Evolutionary conservation across 495 filamentous ascomycete species (phyloP), one percentile per base, ranked within the genome.

Genomic region (Wilcoxina mikolae): DNA sequence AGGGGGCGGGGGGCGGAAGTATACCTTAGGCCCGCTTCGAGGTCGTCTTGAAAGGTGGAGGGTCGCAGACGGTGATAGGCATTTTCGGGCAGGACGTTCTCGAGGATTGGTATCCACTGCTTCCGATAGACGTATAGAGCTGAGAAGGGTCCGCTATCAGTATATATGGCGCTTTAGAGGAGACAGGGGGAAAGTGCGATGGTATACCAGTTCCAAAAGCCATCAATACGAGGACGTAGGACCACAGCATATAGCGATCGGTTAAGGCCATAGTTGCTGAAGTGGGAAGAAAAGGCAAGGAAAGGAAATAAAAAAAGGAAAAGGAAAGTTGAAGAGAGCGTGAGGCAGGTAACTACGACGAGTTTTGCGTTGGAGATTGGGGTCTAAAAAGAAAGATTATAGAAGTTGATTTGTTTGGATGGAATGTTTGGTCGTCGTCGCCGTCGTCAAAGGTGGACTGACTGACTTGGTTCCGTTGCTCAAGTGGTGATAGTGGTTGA

Each of bases 61-160:
- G 50, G 50, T n/a, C 33, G 17, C 11, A 95, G 76, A 26, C 76
- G 80, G 52, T 80, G 67, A 71, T 95, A 96, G 55, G 74, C 64
- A 70, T 65, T 64, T 61, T 59, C 42, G 22, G 59, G 58, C 55
- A 70, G 48, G 42, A 78, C 70, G 59, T 78, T 73, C 42, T 78
- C 76, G 10, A 82, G 61, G 23, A 79, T 64, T 38, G 74, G 79
- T 22, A 83, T 60, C 91, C 91, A 98, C 70, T 71, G 72, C 50
- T 73, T 68, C 51, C 91, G 87, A 42, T 82, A 89, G 52, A 93
- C 68, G 72, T 85, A 95, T 53, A 90, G 79, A 44, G 69, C 78
- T 81, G 70, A 69, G 59, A 65, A 68, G 49, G 28, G 22, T 9
- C 18, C 5, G 9, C 38, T 3, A 10, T 12, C 11, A 51, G 53